phyloP scores from a whole-genome alignment of 192 early-diverging fungal species.

The Allomyces macrogynus region DNA sequence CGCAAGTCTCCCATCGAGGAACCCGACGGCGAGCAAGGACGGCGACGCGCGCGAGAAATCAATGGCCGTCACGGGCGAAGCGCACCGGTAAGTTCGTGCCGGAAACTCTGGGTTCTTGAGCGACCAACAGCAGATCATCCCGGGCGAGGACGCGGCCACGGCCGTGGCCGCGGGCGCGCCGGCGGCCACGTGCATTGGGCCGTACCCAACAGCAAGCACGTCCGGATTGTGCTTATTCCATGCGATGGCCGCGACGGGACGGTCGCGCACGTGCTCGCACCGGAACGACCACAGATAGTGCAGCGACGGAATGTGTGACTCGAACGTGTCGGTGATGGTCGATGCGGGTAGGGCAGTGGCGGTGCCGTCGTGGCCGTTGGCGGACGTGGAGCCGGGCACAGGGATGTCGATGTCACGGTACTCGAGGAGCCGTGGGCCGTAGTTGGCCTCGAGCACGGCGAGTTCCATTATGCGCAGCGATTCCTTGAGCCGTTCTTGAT shows the following conservation, averaged over 20 bases:
- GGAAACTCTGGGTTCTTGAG: slow-evolving; percentile 38
- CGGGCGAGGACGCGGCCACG: slow-evolving; percentile 8
- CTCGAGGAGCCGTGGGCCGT: slow-evolving; percentile 20
- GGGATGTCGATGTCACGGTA: slow-evolving; percentile 19
- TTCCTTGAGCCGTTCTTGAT: slow-evolving; percentile 17
- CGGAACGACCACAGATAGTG: slow-evolving; percentile 28
- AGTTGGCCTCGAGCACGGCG: slow-evolving; percentile 33
- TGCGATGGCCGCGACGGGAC: slow-evolving; percentile 24
- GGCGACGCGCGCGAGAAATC: slow-evolving; percentile 30
- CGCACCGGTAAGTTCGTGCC: slow-evolving; percentile 22
- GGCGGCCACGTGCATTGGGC: slow-evolving; percentile 3
- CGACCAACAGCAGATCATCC: slow-evolving; percentile 31
- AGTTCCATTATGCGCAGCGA: slow-evolving; percentile 26
- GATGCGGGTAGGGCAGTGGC: neutral
- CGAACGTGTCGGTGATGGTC: slow-evolving; percentile 6
- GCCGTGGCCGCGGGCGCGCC: neutral
- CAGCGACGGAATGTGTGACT: slow-evolving; percentile 20
- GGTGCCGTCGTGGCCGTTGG: neutral
- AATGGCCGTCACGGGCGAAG: slow-evolving; percentile 25
- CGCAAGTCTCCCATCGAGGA: slow-evolving; percentile 21
- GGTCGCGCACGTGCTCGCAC: slow-evolving; percentile 29
- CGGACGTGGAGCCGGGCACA: no score
- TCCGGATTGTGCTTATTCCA: slow-evolving; percentile 40
- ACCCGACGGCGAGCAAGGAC: slow-evolving; percentile 30
- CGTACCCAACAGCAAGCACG: slow-evolving; percentile 33